These are phyloP conservation scores for Raddia guianensis DNA, from an alignment of 176 grass and related monocot genomes.

Conservation along the genomic window DNA sequence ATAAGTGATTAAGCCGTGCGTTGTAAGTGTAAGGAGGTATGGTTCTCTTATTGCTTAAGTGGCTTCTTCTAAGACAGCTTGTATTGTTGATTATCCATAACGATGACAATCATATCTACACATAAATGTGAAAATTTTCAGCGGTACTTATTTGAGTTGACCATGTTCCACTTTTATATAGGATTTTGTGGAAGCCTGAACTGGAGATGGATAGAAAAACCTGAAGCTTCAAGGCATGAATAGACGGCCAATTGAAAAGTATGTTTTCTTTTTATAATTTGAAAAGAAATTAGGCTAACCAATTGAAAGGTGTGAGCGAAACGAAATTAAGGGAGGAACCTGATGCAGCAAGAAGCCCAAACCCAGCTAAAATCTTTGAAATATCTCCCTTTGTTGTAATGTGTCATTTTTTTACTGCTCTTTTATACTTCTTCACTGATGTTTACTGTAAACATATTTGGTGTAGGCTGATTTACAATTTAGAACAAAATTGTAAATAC, in stretches of 20 bases:
- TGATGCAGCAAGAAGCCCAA: background rate
- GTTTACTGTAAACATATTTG: background rate
- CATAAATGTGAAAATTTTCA: background rate
- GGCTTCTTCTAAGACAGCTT: background rate
- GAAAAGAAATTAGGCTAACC: background rate
- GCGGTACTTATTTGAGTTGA: background rate
- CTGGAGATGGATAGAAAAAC: background rate
- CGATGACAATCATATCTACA: background rate
- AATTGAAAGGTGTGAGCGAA: background rate
- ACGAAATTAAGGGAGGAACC: background rate
- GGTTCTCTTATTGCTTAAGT: background rate
- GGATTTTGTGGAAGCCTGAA: background rate
- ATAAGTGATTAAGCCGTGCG: background rate
- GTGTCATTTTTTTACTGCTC: background rate
- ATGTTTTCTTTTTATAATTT: background rate
- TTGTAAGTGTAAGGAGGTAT: background rate
- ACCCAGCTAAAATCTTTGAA: background rate
- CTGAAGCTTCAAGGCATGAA: background rate
- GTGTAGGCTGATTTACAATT: background rate
- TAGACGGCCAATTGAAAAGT: background rate
- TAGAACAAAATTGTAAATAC: background rate
- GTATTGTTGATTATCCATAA: background rate
- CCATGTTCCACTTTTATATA: background rate
- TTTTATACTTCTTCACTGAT: background rate
- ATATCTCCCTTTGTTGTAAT: background rate